A percentile compares a stretch with the other conserved stretches of the same genome.
Evolutionary conservation across 2,329 filamentous ascomycete genomes (phyloP).

Genomic region (Didymosphaeria variabile): DNA sequence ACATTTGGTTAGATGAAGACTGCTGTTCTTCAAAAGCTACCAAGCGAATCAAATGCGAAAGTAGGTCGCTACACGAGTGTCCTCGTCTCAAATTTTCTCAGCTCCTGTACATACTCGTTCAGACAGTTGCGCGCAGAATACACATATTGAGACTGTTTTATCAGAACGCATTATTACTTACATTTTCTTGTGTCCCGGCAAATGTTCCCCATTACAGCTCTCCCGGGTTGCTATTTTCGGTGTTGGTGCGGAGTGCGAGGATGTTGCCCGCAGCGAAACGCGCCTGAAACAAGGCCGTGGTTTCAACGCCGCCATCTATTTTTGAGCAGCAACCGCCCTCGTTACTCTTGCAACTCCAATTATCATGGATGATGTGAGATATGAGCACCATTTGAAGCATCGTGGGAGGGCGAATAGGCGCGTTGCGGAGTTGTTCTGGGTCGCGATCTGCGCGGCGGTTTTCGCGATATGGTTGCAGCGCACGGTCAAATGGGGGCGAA

Average conservation of each 20-base stretch:
- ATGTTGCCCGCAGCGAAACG: slow-evolving; percentile 9
- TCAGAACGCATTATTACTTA: neutral
- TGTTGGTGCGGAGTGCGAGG: neutral
- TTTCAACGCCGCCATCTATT: slow-evolving; percentile 5
- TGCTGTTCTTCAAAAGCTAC: neutral
- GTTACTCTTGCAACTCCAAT: neutral
- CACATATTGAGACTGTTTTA: neutral
- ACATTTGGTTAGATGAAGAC: slow-evolving; percentile 12
- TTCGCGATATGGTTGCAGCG: slow-evolving; percentile 10
- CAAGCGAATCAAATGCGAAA: neutral
- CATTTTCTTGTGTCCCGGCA: neutral
- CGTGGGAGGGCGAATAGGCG: slow-evolving; percentile 28
- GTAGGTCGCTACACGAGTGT: neutral
- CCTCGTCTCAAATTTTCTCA: neutral
- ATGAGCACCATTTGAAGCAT: slow-evolving; percentile 36
- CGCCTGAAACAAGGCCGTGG: slow-evolving; percentile 7
- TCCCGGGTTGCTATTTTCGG: slow-evolving; percentile 3
- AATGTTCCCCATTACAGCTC: neutral
- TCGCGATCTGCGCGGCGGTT: slow-evolving; percentile 20
- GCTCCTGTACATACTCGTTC: slow-evolving; percentile 7
- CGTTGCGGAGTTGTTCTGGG: slow-evolving; percentile 29
- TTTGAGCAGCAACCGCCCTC: slow-evolving; percentile 5
- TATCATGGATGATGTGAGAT: slow-evolving; percentile 31
- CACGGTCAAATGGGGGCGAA: slow-evolving; percentile 19
- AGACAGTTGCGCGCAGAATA: neutral